phyloP scores from a whole-genome alignment of 192 early-diverging fungal species.

The Podila minutissima region DNA sequence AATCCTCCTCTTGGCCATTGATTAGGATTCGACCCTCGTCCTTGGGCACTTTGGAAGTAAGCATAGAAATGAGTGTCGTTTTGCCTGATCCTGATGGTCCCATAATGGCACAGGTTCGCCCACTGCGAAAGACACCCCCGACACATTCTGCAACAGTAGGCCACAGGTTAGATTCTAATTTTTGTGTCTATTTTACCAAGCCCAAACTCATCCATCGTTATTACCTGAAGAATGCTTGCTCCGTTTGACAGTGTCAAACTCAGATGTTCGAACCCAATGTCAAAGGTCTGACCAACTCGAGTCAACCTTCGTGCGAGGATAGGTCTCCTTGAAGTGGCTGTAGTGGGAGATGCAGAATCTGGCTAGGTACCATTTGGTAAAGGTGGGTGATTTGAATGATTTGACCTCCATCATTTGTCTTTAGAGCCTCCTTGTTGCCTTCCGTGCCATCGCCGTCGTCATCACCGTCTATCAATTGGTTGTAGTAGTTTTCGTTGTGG shows the following conservation, averaged over 20 bases:
- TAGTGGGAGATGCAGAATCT: no score
- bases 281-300: constrained; percentile 52
- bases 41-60: constrained; percentile 70
- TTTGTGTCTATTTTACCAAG: no score
- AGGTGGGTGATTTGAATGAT: no score
- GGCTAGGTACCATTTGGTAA: no score
- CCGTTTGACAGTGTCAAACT: constrained; percentile 44
- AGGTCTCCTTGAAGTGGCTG: no score
- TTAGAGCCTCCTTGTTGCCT: constrained; percentile 3
- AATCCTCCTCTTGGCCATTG: constrained; percentile 66
- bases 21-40: constrained; percentile 63
- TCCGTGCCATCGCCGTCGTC: constrained; percentile 4
- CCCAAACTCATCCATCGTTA: no score
- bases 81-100: constrained; percentile 70
- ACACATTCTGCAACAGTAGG: constrained; percentile 51
- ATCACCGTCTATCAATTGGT: constrained; percentile 2
- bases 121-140: constrained; percentile 60
- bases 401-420: not conserved
- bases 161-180: no score
- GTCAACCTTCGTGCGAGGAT: not conserved
- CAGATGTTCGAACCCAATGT: constrained; percentile 63
- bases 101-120: constrained; percentile 71
- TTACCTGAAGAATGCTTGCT: constrained; percentile 63
- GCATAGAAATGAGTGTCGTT: constrained; percentile 68
- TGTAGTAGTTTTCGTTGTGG: constrained; percentile 34